These are phyloP conservation scores for Lepiota brunneoincarnata DNA, from an alignment of 768 basidiomycete genomes.

Conservation along the genomic window DNA sequence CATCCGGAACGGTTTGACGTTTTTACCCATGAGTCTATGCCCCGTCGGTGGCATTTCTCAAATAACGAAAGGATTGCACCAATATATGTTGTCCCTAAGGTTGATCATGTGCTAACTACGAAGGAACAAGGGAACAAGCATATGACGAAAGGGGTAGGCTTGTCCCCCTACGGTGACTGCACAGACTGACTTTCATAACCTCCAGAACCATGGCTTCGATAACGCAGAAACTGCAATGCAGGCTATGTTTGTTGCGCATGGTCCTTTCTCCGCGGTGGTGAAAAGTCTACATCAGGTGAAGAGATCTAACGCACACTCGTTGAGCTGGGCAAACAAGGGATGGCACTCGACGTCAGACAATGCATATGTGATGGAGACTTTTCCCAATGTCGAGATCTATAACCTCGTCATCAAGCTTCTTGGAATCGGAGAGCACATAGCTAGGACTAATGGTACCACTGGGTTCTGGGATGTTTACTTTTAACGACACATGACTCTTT, in stretches of 20 bases:
- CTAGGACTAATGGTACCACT: slow-evolving; percentile 69
- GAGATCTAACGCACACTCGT: slow-evolving; percentile 13
- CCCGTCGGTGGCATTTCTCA: slow-evolving; percentile 73
- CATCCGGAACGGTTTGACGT: slow-evolving; percentile 73
- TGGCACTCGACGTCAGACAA: slow-evolving; percentile 70
- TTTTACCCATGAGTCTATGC: slow-evolving; percentile 81
- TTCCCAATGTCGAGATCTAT: slow-evolving; percentile 84
- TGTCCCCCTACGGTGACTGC: neutral
- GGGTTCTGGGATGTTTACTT: slow-evolving; percentile 87
- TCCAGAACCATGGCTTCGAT: slow-evolving; percentile 88
- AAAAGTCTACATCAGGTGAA: slow-evolving; percentile 51
- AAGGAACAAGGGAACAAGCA: slow-evolving; percentile 55
- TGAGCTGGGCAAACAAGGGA: slow-evolving; percentile 33
- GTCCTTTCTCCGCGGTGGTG: slow-evolving; percentile 74
- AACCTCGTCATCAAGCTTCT: slow-evolving; percentile 76
- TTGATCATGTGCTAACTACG: slow-evolving; percentile 79
- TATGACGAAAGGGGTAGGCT: slow-evolving; percentile 73
- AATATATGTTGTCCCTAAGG: slow-evolving; percentile 77
- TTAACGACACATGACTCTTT: slow-evolving; percentile 19
- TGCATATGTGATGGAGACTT: slow-evolving; percentile 76
- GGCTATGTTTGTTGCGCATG: slow-evolving; percentile 90
- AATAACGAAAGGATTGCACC: slow-evolving; percentile 80
- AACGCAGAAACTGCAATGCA: slow-evolving; percentile 76
- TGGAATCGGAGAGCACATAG: slow-evolving; percentile 54
- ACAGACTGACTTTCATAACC: neutral